phyloP scores from a whole-genome alignment of 306 rosid genomes.

The Vigna nakashimae region DNA sequence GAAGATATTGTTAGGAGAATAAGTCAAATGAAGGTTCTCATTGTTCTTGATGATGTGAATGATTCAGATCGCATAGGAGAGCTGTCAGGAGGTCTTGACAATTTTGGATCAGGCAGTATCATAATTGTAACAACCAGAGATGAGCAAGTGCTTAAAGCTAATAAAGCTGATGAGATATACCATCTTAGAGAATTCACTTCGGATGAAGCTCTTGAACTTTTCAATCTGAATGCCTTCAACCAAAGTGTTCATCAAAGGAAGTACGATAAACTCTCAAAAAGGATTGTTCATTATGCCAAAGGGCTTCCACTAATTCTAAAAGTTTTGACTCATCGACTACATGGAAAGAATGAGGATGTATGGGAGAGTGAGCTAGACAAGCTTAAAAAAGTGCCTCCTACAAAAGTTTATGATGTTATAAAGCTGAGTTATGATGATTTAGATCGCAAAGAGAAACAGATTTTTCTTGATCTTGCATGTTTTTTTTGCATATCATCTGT shows the following conservation, averaged over 20 bases:
- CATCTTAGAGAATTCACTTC: not conserved
- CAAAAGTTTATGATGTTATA: too few relatives aligned
- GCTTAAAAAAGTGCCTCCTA: too few relatives aligned
- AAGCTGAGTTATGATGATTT: too few relatives aligned
- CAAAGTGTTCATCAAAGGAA: not conserved
- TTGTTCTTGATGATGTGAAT: not conserved
- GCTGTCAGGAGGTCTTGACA: not conserved
- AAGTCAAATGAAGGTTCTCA: not conserved
- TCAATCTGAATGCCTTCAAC: not conserved
- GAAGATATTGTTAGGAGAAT: not conserved
- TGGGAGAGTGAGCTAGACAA: too few relatives aligned
- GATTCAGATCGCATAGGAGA: not conserved
- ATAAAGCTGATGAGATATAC: not conserved
- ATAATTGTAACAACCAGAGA: not conserved
- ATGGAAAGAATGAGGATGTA: not conserved
- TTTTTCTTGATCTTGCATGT: not conserved
- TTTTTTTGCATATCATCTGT: fast-evolving
- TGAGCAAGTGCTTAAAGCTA: not conserved
- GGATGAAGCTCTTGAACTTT: not conserved
- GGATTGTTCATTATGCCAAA: not conserved
- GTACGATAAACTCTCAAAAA: not conserved
- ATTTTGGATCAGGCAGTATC: not conserved
- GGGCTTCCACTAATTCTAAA: not conserved
- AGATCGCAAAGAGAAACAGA: too few relatives aligned
- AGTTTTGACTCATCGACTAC: not conserved